These are phyloP conservation scores for Podochytrium sp. DNA, from an alignment of 192 early-diverging fungal species.

Conservation along the genomic window DNA sequence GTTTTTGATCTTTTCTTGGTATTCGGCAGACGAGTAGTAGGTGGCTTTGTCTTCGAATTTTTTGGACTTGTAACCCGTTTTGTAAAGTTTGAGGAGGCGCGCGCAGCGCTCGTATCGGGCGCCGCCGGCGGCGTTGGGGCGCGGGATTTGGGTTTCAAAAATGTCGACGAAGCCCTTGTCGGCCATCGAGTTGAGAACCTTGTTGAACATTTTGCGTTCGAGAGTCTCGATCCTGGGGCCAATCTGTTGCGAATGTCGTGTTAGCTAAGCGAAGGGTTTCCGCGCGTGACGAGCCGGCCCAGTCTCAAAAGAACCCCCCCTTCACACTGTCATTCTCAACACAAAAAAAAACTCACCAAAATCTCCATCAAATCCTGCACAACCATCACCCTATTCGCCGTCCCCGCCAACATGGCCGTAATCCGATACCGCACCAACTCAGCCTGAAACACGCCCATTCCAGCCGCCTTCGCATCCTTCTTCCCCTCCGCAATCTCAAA, in stretches of 20 bases:
- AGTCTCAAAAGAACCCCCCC: too few relatives aligned
- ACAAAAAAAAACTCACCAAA: constrained; percentile 45
- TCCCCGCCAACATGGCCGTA: constrained; percentile 55
- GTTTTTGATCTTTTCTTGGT: constrained; percentile 3
- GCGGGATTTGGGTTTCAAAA: constrained; percentile 25
- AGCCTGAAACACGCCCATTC: constrained; percentile 52
- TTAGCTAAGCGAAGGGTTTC: too few relatives aligned
- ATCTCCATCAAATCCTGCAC: constrained; percentile 58
- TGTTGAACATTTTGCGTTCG: constrained; percentile 64
- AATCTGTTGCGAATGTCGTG: too few relatives aligned
- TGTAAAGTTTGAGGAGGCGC: constrained; percentile 49
- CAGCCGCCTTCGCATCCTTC: constrained; percentile 10
- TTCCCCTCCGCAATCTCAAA: background rate
- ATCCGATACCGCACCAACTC: constrained; percentile 60
- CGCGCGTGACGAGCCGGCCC: too few relatives aligned
- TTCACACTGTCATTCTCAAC: too few relatives aligned
- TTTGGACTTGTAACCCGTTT: constrained; percentile 2
- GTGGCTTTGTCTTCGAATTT: background rate
- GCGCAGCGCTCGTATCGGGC: constrained; percentile 48
- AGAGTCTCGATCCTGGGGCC: constrained; percentile 19
- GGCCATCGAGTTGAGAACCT: constrained; percentile 49
- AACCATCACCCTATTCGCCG: constrained; percentile 57
- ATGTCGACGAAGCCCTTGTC: constrained; percentile 56
- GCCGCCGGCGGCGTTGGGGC: constrained; percentile 24
- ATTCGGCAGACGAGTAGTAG: constrained; percentile 8